phyloP scores from a whole-genome alignment of 2,329 filamentous ascomycete species.

The Fusarium nanum region DNA sequence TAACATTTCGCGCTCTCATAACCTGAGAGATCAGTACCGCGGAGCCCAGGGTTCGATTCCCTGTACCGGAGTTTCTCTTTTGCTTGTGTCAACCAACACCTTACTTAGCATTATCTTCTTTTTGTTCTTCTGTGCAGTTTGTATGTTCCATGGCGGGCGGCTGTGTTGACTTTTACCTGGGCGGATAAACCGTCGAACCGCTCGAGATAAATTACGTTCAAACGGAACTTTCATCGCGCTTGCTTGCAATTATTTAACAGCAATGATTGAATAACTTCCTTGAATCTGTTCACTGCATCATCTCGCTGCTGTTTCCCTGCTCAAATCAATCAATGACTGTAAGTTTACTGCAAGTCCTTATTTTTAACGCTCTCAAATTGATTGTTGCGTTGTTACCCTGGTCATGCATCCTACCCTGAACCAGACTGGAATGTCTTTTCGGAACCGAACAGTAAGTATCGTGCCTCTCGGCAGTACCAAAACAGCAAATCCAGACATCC shows the following conservation, averaged over 20 bases:
- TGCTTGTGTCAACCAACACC: too few relatives aligned
- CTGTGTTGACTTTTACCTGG: too few relatives aligned
- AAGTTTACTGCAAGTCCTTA: neutral
- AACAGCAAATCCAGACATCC: neutral
- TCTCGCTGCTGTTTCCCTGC: too few relatives aligned
- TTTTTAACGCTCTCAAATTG: too few relatives aligned
- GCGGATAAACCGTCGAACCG: neutral
- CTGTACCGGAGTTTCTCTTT: conserved; percentile 42
- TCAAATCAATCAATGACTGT: too few relatives aligned
- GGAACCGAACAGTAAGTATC: neutral
- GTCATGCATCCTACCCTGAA: neutral
- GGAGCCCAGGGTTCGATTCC: conserved; percentile 48
- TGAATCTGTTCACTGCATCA: too few relatives aligned
- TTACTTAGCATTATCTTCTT: too few relatives aligned
- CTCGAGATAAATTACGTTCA: too few relatives aligned
- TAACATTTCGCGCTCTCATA: conserved; percentile 51
- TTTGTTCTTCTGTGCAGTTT: neutral
- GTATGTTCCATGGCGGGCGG: too few relatives aligned
- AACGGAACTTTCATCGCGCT: too few relatives aligned
- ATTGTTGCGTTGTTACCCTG: neutral
- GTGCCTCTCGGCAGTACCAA: neutral
- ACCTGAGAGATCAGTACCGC: conserved; percentile 41
- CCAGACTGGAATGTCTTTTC: neutral
- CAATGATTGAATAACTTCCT: too few relatives aligned
- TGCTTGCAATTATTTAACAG: too few relatives aligned